Evolutionary conservation across 2,329 filamentous ascomycete species (phyloP).

Genomic region (Macroventuria anomochaeta): DNA sequence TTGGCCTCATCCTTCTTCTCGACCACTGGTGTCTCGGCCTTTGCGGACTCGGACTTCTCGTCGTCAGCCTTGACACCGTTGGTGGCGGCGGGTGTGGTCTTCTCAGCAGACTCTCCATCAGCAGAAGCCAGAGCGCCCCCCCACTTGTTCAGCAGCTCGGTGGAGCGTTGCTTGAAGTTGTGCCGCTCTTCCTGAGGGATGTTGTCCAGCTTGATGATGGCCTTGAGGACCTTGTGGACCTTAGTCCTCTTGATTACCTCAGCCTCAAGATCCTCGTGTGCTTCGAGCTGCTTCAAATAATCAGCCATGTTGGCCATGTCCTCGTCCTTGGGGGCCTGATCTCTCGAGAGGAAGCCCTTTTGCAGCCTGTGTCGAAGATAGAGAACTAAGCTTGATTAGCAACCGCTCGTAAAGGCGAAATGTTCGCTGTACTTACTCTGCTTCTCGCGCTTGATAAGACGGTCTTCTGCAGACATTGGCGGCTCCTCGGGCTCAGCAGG

Average conservation of each 20-base stretch:
- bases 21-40: slow-evolving; percentile 43
- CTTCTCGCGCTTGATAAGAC: slow-evolving; percentile 65
- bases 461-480: slow-evolving; percentile 61
- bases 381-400: slow-evolving; percentile 64
- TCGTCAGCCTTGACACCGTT: slow-evolving; percentile 48
- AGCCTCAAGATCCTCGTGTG: slow-evolving; percentile 79
- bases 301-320: slow-evolving; percentile 82
- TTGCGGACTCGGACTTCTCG: slow-evolving; percentile 45
- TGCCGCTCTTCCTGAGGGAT: slow-evolving; percentile 86
- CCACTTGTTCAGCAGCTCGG: slow-evolving; percentile 84
- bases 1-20: slow-evolving; percentile 39
- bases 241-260: slow-evolving; percentile 90
- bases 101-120: slow-evolving; percentile 32
- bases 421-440: slow-evolving; percentile 50
- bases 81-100: slow-evolving; percentile 18
- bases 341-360: slow-evolving; percentile 86
- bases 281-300: slow-evolving; percentile 81
- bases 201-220: slow-evolving; percentile 82
- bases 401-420: not conserved
- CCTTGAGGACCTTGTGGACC: slow-evolving; percentile 98
- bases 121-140: slow-evolving; percentile 70
- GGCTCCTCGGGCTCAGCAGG: slow-evolving; percentile 58
- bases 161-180: slow-evolving; percentile 84
- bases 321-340: slow-evolving; percentile 83
- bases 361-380: slow-evolving; percentile 95